A percentile compares a stretch with the other conserved stretches of the same genome.
These are phyloP conservation scores for Termitomyces sp. DNA, from an alignment of 768 basidiomycete genomes.

Conservation along the genomic window DNA sequence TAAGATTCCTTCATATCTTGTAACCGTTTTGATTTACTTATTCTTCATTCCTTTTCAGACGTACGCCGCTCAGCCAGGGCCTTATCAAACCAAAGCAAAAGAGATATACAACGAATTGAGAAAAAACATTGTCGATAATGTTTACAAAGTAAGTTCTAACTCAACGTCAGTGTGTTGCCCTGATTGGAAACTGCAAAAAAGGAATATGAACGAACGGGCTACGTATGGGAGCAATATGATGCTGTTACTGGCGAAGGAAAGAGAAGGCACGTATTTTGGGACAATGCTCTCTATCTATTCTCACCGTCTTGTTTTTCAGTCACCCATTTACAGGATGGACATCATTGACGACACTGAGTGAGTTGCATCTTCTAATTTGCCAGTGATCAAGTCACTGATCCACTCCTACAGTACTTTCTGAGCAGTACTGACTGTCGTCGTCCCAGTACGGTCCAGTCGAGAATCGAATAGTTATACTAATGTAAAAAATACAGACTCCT, in stretches of 20 bases:
- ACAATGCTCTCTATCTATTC: not conserved
- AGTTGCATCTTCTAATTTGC: slow-evolving; percentile 35
- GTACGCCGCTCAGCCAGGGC: slow-evolving; percentile 78
- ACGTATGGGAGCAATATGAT: slow-evolving; percentile 98
- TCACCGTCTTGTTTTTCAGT: slow-evolving; percentile 36
- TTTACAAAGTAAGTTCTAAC: slow-evolving; percentile 45
- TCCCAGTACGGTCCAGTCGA: not conserved
- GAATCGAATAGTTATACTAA: not conserved
- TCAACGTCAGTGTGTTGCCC: not conserved
- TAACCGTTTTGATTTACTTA: not conserved
- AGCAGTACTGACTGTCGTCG: slow-evolving; percentile 21
- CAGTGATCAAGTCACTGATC: not conserved
- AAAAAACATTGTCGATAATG: slow-evolving; percentile 81
- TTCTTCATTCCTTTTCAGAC: slow-evolving; percentile 42
- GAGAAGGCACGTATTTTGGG: slow-evolving; percentile 58
- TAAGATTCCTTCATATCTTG: slow-evolving; percentile 22
- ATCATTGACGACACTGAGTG: slow-evolving; percentile 83
- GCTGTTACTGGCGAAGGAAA: slow-evolving; percentile 76
- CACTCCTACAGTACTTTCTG: slow-evolving; percentile 22
- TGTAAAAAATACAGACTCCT: not conserved
- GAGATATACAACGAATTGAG: slow-evolving; percentile 80
- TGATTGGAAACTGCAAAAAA: slow-evolving; percentile 24
- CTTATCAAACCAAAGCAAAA: slow-evolving; percentile 69
- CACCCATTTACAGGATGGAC: slow-evolving; percentile 99
- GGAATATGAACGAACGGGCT: slow-evolving; percentile 92